Evolutionary conservation across 1,139 yeast species (phyloP).

Genomic region (Saccharomyces hybrid): DNA sequence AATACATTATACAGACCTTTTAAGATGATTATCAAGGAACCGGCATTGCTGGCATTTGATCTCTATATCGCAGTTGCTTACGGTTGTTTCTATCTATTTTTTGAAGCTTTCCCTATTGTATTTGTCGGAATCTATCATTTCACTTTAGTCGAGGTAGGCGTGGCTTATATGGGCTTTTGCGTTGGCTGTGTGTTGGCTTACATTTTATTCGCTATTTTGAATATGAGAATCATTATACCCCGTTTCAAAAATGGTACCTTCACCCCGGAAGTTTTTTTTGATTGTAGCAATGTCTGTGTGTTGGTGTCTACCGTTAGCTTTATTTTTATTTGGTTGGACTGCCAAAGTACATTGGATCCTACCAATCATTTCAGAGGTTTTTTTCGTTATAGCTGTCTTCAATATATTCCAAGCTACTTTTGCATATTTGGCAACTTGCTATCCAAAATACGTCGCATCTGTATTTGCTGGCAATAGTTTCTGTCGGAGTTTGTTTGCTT

Average conservation of each 20-base stretch:
- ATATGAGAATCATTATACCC: conserved; percentile 10
- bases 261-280: conserved; percentile 16
- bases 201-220: conserved; percentile 11
- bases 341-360: conserved; percentile 41
- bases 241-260: conserved; percentile 11
- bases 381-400: conserved; percentile 37
- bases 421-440: conserved; percentile 31
- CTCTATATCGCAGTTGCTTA: conserved; percentile 46
- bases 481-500: conserved; percentile 38
- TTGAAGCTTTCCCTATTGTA: conserved; percentile 56
- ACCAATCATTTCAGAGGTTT: conserved; percentile 38
- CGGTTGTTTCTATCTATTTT: conserved; percentile 48
- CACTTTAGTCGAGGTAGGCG: conserved; percentile 28
- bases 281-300: conserved; percentile 14
- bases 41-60: conserved; percentile 18
- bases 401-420: conserved; percentile 37
- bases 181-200: conserved; percentile 20
- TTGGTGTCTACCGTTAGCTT: conserved; percentile 15
- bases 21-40: conserved; percentile 34
- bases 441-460: conserved; percentile 44
- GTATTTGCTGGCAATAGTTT: conserved; percentile 53
- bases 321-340: conserved; percentile 38
- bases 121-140: conserved; percentile 41
- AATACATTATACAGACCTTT: conserved; percentile 47
- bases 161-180: conserved; percentile 21